Evolutionary conservation across 2,329 filamentous ascomycete species (phyloP), one percentile per base, ranked within the genome.

Genomic region (Pseudodiploospora longispora): DNA sequence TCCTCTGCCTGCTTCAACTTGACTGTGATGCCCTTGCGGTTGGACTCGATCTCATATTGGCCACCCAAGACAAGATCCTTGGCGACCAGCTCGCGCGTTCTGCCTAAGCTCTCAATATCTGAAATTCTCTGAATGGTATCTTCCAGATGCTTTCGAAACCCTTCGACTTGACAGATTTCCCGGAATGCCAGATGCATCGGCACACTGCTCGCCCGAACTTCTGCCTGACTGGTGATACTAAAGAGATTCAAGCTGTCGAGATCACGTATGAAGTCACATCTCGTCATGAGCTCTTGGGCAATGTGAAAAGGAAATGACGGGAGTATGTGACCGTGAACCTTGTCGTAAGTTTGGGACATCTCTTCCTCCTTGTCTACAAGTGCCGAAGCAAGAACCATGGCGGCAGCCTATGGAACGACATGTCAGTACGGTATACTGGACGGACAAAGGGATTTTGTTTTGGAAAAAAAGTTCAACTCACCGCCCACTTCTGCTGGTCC

Each of bases 161-260:
- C 86, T 4, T 80, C 75, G 54, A 83, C 66, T 3, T 70, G 63
- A 59, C 89, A 95, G 9, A 98, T 90, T 56, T 90, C 80, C 46
- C 81, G 77, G 65, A 98, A 95, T 1, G 93, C 93, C 40, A 82
- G 81, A 64, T 95, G 88, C 93, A 98, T 98, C 2, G 93, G 93
- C 28, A 98, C 91, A 2, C 84, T 91, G 62, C 94, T 91, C 1
- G 93, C 93, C 38, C 93, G 82, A 6, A 98, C 93, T 61, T 85
- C 84, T 10, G 90, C 88, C 35, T 78, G 76, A 46, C 83, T 87
- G 48, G 94, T 91, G 57, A 98, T 97, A 50, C 87, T 93, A 67
- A 97, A 96, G 47, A 98, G 79, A 60, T 97, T 97, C 48, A 93
- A 78, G 51, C 93, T 87, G 66, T 98, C 93, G 59, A 97, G 90